Percentiles rank a stretch among this genome's conserved stretches.
phyloP scores from a whole-genome alignment of 306 rosid species.

The Vigna mungo region DNA sequence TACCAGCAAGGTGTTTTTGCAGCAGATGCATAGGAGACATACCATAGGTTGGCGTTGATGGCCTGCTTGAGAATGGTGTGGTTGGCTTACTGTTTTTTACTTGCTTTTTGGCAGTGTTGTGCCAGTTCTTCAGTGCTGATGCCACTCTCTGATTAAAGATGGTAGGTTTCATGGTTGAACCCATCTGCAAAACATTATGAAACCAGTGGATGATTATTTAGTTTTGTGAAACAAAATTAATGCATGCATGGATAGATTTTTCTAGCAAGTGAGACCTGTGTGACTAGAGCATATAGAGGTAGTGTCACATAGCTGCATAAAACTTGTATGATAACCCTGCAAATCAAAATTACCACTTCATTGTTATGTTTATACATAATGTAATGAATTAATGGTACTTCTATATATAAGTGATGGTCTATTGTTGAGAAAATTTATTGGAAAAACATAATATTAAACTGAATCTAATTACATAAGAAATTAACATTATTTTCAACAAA shows the following conservation, averaged over 20 bases:
- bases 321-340: conserved; percentile 74
- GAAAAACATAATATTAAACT: too few species aligned
- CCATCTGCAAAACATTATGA: conserved; percentile 64
- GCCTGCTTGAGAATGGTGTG: conserved; percentile 68
- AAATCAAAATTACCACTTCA: conserved; percentile 39
- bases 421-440: too few species aligned
- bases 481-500: too few species aligned
- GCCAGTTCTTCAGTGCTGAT: conserved; percentile 69
- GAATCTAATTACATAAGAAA: too few species aligned
- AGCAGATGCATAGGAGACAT: conserved; percentile 78
- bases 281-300: conserved; percentile 93
- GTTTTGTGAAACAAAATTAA: neutral
- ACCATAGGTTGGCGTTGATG: conserved; percentile 61
- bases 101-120: conserved; percentile 57
- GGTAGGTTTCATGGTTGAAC: conserved; percentile 70
- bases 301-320: conserved; percentile 86
- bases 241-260: neutral
- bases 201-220: conserved; percentile 1
- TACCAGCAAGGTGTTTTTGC: conserved; percentile 44
- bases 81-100: conserved; percentile 42
- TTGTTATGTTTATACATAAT: conserved; percentile 21
- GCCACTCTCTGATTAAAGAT: conserved; percentile 70
- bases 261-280: conserved; percentile 62
- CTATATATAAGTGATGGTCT: neutral
- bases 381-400: neutral